A percentile compares a stretch with the other conserved stretches of the same genome.
phyloP scores from a whole-genome alignment of 176 grass and related monocot species.

The Cocos nucifera region DNA sequence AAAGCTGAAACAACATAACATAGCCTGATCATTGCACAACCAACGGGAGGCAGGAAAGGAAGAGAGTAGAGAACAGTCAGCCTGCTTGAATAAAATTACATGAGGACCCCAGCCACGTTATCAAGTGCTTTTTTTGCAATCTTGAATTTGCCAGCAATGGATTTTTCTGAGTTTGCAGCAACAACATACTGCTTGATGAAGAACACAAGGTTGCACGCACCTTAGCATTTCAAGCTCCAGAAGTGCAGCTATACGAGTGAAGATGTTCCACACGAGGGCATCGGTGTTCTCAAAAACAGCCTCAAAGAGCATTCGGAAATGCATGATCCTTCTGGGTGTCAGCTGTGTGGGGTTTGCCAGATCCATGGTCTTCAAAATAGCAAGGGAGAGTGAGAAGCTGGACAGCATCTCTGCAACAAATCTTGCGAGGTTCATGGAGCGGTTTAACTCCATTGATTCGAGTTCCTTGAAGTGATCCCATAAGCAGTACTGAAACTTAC shows the following conservation, averaged over 20 bases:
- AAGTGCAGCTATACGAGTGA: constrained; percentile 53
- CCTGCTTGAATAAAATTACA: constrained; percentile 18
- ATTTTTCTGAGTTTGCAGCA: constrained; percentile 20
- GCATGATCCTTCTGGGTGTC: constrained; percentile 46
- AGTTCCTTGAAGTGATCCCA: constrained; percentile 96
- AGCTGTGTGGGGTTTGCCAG: constrained; percentile 47
- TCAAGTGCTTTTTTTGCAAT: constrained; percentile 68
- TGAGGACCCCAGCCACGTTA: constrained; percentile 62
- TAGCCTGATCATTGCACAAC: too few relatives aligned
- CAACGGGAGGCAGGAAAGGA: too few relatives aligned
- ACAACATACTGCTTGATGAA: constrained; percentile 74
- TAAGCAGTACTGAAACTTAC: constrained; percentile 58
- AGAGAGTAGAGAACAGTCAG: too few relatives aligned
- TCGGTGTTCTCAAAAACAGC: constrained; percentile 52
- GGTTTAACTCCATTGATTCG: constrained; percentile 58
- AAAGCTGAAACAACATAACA: too few relatives aligned
- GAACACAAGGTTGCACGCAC: constrained; percentile 37
- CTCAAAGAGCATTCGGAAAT: constrained; percentile 76
- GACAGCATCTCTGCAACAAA: constrained; percentile 65
- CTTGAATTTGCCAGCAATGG: constrained; percentile 49
- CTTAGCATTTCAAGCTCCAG: constrained; percentile 60
- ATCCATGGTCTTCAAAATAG: constrained; percentile 59
- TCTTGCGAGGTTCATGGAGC: constrained; percentile 71
- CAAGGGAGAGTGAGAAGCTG: constrained; percentile 66
- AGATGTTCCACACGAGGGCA: constrained; percentile 58